Percentiles rank a stretch among this genome's conserved stretches.
These are phyloP conservation scores for Aspergillus ochraceoroseus DNA, from an alignment of 2,329 filamentous ascomycete genomes.

Conservation along the genomic window DNA sequence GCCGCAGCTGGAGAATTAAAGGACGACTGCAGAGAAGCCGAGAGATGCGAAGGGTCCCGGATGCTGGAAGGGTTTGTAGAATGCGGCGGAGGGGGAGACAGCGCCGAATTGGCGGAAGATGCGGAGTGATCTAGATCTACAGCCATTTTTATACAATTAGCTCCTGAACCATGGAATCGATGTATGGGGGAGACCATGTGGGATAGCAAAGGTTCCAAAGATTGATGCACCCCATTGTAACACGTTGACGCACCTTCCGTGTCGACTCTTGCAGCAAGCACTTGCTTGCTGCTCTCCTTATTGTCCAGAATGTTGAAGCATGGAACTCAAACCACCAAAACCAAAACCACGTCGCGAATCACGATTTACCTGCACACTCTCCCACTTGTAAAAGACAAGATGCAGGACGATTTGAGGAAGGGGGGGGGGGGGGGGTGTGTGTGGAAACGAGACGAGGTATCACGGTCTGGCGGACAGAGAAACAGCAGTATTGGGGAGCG, in stretches of 20 bases:
- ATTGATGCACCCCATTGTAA: constrained; percentile 9
- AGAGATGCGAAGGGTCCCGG: constrained; percentile 31
- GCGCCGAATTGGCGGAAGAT: constrained; percentile 38
- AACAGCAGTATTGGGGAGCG: constrained; percentile 3
- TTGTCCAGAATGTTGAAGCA: constrained; percentile 45
- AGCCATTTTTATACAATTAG: constrained; percentile 17
- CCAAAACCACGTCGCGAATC: constrained; percentile 26
- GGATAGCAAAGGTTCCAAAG: neutral
- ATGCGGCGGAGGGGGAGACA: constrained; percentile 30
- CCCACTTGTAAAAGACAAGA: constrained; percentile 7
- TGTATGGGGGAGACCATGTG: neutral
- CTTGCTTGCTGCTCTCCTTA: constrained; percentile 46
- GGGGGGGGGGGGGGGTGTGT: no score
- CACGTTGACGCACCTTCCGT: constrained; percentile 41
- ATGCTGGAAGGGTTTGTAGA: constrained; percentile 26
- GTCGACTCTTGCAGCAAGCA: constrained; percentile 47
- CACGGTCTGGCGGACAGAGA: constrained; percentile 5
- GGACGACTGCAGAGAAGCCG: constrained; percentile 31
- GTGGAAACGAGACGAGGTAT: constrained; percentile 14
- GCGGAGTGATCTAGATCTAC: constrained; percentile 38
- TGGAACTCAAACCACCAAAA: constrained; percentile 37
- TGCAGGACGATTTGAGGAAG: constrained; percentile 7
- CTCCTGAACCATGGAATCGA: constrained; percentile 11
- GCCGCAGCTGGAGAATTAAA: constrained; percentile 37
- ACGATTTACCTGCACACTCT: constrained; percentile 23